A percentile compares a stretch with the other conserved stretches of the same genome.
Evolutionary conservation across 768 basidiomycete species (phyloP).

Genomic region (Lentinula lateritia): DNA sequence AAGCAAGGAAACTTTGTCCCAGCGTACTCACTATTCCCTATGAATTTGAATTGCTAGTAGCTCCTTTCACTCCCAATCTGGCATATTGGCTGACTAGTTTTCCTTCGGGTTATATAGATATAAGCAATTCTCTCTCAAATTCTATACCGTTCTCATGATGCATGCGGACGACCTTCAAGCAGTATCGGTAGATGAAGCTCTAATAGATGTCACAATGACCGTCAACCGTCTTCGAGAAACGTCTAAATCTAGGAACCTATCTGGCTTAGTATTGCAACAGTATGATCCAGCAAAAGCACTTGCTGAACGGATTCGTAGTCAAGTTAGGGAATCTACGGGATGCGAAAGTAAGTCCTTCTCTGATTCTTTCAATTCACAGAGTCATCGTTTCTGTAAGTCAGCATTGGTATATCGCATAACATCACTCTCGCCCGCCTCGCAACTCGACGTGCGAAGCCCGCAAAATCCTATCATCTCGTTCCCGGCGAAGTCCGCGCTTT

Average conservation of each 20-base stretch:
- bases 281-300: slow-evolving; percentile 68
- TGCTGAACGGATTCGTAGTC: slow-evolving; percentile 74
- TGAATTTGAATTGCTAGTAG: slow-evolving; percentile 76
- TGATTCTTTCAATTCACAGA: background rate
- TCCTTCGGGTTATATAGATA: slow-evolving; percentile 47
- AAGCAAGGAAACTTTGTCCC: slow-evolving; percentile 74
- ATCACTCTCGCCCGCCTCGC: slow-evolving; percentile 91
- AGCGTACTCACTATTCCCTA: slow-evolving; percentile 77
- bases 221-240: slow-evolving; percentile 36
- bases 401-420: slow-evolving; percentile 89
- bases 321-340: slow-evolving; percentile 71
- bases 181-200: slow-evolving; percentile 93
- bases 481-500: slow-evolving; percentile 45
- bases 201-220: slow-evolving; percentile 77
- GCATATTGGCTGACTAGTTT: background rate
- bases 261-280: slow-evolving; percentile 4
- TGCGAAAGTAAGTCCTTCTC: slow-evolving; percentile 61
- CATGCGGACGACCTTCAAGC: slow-evolving; percentile 91
- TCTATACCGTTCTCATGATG: slow-evolving; percentile 89
- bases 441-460: slow-evolving; percentile 88
- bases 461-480: slow-evolving; percentile 72
- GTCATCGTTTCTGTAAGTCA: slow-evolving; percentile 50
- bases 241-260: slow-evolving; percentile 18
- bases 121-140: slow-evolving; percentile 75
- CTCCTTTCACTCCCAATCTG: background rate